Evolutionary conservation across 2,329 filamentous ascomycete genomes (phyloP), one percentile per base, ranked within the genome.

Genomic region (Fusarium tuaranense): DNA sequence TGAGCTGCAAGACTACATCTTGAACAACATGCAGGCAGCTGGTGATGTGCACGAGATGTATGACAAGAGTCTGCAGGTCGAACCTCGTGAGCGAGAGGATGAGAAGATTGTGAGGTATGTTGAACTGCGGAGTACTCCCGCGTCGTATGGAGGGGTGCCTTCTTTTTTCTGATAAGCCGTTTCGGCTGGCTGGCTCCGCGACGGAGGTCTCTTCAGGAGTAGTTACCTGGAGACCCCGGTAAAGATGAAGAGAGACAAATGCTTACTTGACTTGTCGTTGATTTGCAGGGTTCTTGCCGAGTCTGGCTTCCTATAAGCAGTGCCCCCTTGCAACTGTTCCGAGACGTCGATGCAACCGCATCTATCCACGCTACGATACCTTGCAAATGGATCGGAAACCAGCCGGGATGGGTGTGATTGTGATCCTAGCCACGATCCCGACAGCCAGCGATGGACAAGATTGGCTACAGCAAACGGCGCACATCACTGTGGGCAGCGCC

Each of bases 41-140:
- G 94, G 95, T 63, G 96, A 98, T 82, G 97, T 99, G 73, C 95
- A 98, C 83, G 96, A 98, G 87, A 98, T 98, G 97, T 99, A 98
- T 87, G 95, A 98, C 84, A 95, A 95, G 88, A 98, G 95, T 85
- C 87, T 99, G 85, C 89, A 92, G 80, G 92, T 99, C 70, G 97
- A 99, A 83, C 97, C 97, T 73, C 91, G 97, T 80, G 97, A 99
- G 87, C 91, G 97, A 79, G 97, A 99, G 86, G 97, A 99, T 82
- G 97, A 99, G 86, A 98, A 98, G 89, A 98, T 99, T 88, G 96
- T 98, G 82, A 97, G 97, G 95, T 97, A 92, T 80, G 90, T 88
- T 74, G 63, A 78, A 75, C 76, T 79, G 68, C 76, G 72, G 72
- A 70, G 78, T 67, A 77, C 77, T 34, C 73, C 76, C 63, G 71